Evolutionary conservation across 106 monocot species (phyloP).

Genomic region (Dendrobium nobile): DNA sequence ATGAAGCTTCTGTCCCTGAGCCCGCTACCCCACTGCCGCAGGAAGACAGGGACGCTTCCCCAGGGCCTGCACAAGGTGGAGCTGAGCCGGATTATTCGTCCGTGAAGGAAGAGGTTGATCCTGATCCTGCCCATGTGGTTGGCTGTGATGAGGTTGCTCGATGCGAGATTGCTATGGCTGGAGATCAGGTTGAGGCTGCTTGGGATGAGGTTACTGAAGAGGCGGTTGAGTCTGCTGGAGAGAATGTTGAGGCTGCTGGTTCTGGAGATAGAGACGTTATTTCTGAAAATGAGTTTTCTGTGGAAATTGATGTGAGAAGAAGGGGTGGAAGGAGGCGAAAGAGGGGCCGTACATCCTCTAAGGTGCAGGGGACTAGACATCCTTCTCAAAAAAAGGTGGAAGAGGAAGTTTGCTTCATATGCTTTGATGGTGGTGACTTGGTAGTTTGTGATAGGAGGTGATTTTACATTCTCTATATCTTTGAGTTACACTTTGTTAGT

Average conservation of each 20-base stretch:
- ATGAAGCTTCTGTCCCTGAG: neutral
- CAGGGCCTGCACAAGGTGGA: neutral
- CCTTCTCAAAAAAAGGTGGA: slow-evolving; percentile 30
- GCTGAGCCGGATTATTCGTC: neutral
- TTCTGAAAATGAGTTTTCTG: slow-evolving; percentile 5
- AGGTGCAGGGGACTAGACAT: slow-evolving; percentile 8
- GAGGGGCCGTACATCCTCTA: slow-evolving; percentile 18
- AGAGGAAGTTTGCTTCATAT: slow-evolving; percentile 57
- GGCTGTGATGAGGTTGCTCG: slow-evolving; percentile 1
- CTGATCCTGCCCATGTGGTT: neutral
- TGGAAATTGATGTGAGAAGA: slow-evolving; percentile 13
- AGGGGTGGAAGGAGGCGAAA: slow-evolving; percentile 26
- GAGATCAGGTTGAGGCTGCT: neutral
- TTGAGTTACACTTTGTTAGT: neutral
- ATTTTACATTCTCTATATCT: neutral
- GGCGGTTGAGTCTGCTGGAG: neutral
- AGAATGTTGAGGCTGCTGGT: neutral
- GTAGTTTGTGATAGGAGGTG: slow-evolving; percentile 67
- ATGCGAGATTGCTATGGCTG: slow-evolving; percentile 3
- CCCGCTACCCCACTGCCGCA: neutral
- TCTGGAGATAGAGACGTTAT: neutral
- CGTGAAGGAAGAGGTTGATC: neutral
- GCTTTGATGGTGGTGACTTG: slow-evolving; percentile 63
- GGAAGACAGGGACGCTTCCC: neutral
- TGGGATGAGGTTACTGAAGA: neutral